Evolutionary conservation across 78 protist species (phyloP).

Genomic region (Dictyostelium discoideum): DNA sequence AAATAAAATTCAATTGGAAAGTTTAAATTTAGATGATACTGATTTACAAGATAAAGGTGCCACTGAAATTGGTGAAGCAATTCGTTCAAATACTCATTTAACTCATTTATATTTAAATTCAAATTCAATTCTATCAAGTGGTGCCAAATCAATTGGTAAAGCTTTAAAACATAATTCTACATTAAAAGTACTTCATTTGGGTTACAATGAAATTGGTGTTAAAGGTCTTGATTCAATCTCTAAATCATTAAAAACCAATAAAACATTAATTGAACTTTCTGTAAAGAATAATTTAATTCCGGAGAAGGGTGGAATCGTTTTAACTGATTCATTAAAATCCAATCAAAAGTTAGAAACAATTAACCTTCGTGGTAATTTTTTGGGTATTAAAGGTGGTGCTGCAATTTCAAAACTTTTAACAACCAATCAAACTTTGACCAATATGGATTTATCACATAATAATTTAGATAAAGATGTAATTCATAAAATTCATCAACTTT

Average conservation of each 20-base stretch:
- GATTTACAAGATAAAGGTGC: slow-evolving; percentile 62
- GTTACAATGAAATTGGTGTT: slow-evolving; percentile 52
- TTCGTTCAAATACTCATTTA: neutral
- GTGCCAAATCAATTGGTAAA: slow-evolving; percentile 52
- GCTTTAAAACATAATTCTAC: slow-evolving; percentile 23
- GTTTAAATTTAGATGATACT: slow-evolving; percentile 29
- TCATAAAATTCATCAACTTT: neutral
- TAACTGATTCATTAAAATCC: slow-evolving; percentile 11
- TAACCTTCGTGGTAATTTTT: slow-evolving; percentile 45
- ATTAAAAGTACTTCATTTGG: slow-evolving; percentile 28
- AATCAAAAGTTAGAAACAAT: slow-evolving; percentile 25
- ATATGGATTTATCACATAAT: slow-evolving; percentile 54
- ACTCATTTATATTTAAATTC: slow-evolving; percentile 20
- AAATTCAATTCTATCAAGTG: slow-evolving; percentile 22
- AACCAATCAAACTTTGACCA: slow-evolving; percentile 6
- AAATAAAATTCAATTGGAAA: slow-evolving; percentile 27
- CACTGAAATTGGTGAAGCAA: slow-evolving; percentile 33
- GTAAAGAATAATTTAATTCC: slow-evolving; percentile 45
- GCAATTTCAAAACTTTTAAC: slow-evolving; percentile 1
- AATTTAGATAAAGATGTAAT: neutral
- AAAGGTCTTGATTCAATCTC: slow-evolving; percentile 37
- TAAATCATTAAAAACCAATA: slow-evolving; percentile 23
- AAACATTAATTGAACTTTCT: slow-evolving; percentile 22
- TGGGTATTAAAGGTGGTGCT: slow-evolving; percentile 39
- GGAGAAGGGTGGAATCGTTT: slow-evolving; percentile 15